Base-by-base conservation (phyloP, 2,329 filamentous ascomycete genomes). In the Aspergillus texensis region DNA sequence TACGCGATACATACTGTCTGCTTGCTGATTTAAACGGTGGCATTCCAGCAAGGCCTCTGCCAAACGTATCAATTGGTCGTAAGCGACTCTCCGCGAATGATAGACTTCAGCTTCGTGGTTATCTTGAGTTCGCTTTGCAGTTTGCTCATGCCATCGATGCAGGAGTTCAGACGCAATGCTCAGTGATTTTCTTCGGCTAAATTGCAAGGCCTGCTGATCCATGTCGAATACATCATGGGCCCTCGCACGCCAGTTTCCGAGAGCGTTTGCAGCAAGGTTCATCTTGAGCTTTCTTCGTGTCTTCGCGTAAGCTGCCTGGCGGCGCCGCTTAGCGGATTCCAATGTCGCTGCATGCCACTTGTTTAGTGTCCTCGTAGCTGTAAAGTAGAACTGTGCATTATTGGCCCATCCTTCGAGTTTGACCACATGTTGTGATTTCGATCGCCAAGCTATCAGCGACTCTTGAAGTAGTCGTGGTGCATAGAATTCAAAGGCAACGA, bases 381-480 rank as follows among this genome's bases (percentile, higher is more conserved):
- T 70, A 43, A 86, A 84, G 70, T 86, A 89, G 67, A 84, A 88
- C 12, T 80, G 76, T 28, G 85, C 86, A 71, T 85, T 82, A n/a
- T 75, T 74, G 30, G 86, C 83, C 84, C 84, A 85, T 28, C 77
- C 77, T 50, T 84, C 79, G 52, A 88, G 72, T 67, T 83, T 79
- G 30, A 74, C 70, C 12, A 82, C 73, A 65, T 86, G 80, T 19
- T 79, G 74, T 14, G 70, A 65, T 55, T 74, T 77, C 9, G 71
- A 71, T 48, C 62, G 74, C 80, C 79, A 82, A 46, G 74, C 70
- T 24, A 71, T 70, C 19, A 82, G 65, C 21, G 77, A 76, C 63
- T 81, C 80, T 57, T 79, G 74, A 54, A 74, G 71, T 26, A 82
- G 67, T 26, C 77, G 77, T 28, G 79, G 79, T 5, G 75, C 74